Conservation (phyloP, 2,329 filamentous ascomycete species). For the Emmonsiellopsis sp. region DNA sequence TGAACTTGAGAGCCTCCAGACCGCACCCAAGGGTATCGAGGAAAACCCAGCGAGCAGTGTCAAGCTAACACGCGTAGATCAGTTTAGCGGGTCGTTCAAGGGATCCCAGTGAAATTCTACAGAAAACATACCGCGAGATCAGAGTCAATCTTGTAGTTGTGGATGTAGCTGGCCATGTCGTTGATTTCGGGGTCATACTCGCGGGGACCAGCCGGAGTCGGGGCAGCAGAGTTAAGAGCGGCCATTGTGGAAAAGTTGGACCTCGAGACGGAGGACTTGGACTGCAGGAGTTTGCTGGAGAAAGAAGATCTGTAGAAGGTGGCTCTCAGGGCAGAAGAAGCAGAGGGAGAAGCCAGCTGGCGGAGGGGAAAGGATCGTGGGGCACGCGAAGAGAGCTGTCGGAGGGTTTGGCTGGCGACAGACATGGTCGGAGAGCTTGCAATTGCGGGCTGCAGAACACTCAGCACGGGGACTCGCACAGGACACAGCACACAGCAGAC, state of each 20-base stretch:
- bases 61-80: conserved; percentile 48
- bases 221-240: conserved; percentile 28
- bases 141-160: conserved; percentile 82
- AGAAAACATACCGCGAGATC: conserved; percentile 70
- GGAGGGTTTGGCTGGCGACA: conserved; percentile 30
- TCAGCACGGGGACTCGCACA: not conserved
- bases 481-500: not conserved
- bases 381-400: conserved; percentile 32
- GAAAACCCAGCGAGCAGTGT: conserved; percentile 93
- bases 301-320: conserved; percentile 25
- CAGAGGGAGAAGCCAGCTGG: conserved; percentile 37
- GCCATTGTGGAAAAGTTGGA: conserved; percentile 35
- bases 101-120: not conserved
- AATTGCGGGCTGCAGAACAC: not conserved
- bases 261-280: conserved; percentile 17
- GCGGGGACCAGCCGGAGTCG: conserved; percentile 29
- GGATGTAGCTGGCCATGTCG: conserved; percentile 91
- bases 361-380: conserved; percentile 28
- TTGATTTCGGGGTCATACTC: conserved; percentile 86
- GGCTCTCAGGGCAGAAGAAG: conserved; percentile 23
- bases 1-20: conserved; percentile 88
- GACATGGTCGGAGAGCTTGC: conserved; percentile 22
- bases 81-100: not conserved
- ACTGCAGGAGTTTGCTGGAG: conserved; percentile 11
- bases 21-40: conserved; percentile 95